phyloP scores from a whole-genome alignment of 768 basidiomycete genomes.

The Coprinopsis sp. region DNA sequence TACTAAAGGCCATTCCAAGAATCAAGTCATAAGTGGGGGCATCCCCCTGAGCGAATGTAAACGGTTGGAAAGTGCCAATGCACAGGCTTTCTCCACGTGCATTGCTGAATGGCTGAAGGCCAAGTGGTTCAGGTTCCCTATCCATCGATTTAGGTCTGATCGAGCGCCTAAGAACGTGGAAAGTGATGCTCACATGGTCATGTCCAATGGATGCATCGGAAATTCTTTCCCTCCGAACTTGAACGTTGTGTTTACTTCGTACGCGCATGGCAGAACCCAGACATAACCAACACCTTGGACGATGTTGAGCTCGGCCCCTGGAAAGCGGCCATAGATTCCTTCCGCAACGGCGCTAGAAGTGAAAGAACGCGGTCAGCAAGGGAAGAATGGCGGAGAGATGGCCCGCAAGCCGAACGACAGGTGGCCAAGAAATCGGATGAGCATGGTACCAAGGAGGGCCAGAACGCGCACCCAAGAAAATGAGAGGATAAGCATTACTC shows the following conservation, averaged over 20 bases:
- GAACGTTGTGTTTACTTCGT: constrained; percentile 62
- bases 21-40: constrained; percentile 55
- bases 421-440: background rate
- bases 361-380: too few species aligned
- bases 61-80: constrained; percentile 60
- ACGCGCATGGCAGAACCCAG: constrained; percentile 62
- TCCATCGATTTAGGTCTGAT: constrained; percentile 13
- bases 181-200: constrained; percentile 39
- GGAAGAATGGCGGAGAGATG: too few species aligned
- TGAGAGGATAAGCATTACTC: too few species aligned
- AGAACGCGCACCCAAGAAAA: too few species aligned
- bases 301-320: constrained; percentile 46
- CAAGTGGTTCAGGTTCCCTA: constrained; percentile 26
- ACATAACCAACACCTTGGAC: constrained; percentile 36
- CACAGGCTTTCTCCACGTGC: constrained; percentile 29
- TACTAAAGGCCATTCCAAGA: constrained; percentile 70
- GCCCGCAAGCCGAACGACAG: too few species aligned
- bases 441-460: background rate
- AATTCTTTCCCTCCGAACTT: constrained; percentile 51
- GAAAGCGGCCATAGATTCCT: constrained; percentile 54
- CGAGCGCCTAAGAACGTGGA: background rate
- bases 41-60: constrained; percentile 40
- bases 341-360: constrained; percentile 43
- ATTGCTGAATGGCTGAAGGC: constrained; percentile 27
- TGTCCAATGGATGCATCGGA: constrained; percentile 66